A percentile compares a stretch with the other conserved stretches of the same genome.
Conservation (phyloP, 768 basidiomycete genomes). For the Phlebiopsis flavidoalba region DNA sequence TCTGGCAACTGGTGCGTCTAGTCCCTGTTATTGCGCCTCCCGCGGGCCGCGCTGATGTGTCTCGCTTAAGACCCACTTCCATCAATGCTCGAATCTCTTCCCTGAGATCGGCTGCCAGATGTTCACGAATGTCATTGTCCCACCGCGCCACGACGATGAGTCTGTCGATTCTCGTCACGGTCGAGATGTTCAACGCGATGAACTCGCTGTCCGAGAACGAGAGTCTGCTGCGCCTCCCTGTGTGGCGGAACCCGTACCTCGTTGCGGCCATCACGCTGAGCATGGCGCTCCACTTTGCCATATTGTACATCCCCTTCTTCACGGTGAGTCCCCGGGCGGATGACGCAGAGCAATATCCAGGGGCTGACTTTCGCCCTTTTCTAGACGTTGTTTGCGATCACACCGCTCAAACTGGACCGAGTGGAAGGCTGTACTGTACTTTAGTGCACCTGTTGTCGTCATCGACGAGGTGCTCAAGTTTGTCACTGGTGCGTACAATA, state of each 20-base stretch:
- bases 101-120: constrained; percentile 92
- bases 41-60: not conserved
- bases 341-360: not conserved
- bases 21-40: not conserved
- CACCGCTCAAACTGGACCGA: constrained; percentile 91
- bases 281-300: constrained; percentile 91
- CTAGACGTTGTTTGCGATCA: constrained; percentile 84
- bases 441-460: constrained; percentile 83
- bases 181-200: constrained; percentile 98
- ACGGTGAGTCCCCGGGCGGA: constrained; percentile 44
- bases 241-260: constrained; percentile 95
- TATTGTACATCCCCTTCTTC: constrained; percentile 97
- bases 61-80: constrained; percentile 59
- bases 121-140: constrained; percentile 86
- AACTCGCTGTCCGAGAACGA: constrained; percentile 98
- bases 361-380: constrained; percentile 1
- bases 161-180: constrained; percentile 90
- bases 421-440: constrained; percentile 88
- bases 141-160: constrained; percentile 93
- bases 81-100: constrained; percentile 79
- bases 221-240: constrained; percentile 77
- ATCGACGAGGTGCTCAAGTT: constrained; percentile 92
- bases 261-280: constrained; percentile 85
- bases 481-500: constrained; percentile 51
- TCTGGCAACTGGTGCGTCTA: constrained; percentile 77